These are phyloP conservation scores for Garcia nutans DNA, from an alignment of 345 rosid genomes.

Conservation along the genomic window DNA sequence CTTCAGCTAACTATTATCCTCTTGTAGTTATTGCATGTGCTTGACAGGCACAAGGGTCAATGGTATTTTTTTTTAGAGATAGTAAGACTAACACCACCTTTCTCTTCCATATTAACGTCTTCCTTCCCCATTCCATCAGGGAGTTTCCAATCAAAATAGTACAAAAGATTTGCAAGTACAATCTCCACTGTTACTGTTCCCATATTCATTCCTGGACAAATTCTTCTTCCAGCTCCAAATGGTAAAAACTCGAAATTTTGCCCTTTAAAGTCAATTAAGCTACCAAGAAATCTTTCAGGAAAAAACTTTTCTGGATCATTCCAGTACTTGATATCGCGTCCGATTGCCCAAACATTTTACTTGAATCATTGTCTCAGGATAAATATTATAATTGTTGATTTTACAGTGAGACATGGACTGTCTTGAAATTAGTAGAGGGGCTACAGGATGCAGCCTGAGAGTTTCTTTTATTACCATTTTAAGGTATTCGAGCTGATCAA, in stretches of 20 bases:
- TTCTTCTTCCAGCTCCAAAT: slow-evolving; percentile 26
- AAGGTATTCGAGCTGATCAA: slow-evolving; percentile 38
- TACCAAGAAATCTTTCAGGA: slow-evolving; percentile 16
- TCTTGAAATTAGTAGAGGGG: slow-evolving; percentile 43
- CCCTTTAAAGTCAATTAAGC: slow-evolving; percentile 16
- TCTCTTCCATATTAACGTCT: slow-evolving; percentile 34
- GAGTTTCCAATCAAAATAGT: slow-evolving; percentile 17
- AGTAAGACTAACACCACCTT: slow-evolving; percentile 26
- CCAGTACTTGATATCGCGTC: slow-evolving; percentile 23
- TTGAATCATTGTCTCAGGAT: slow-evolving; percentile 35
- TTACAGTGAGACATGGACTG: slow-evolving; percentile 42
- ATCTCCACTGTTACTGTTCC: slow-evolving; percentile 1
- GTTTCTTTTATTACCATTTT: slow-evolving; percentile 53
- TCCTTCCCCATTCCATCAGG: slow-evolving; percentile 4
- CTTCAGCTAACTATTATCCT: not conserved
- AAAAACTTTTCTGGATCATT: slow-evolving; percentile 7
- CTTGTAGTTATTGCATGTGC: not conserved
- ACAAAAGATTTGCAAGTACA: slow-evolving; percentile 17
- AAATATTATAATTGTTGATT: slow-evolving; percentile 35
- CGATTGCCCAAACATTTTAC: slow-evolving; percentile 55
- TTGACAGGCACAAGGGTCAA: slow-evolving; percentile 32
- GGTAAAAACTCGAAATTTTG: slow-evolving; percentile 18
- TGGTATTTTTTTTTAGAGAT: slow-evolving; percentile 35
- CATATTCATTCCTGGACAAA: slow-evolving; percentile 19
- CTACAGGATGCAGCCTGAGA: slow-evolving; percentile 52